Evolutionary conservation across 1,139 yeast genomes (phyloP).

Genomic region (Lodderomyces parapsilosis): DNA sequence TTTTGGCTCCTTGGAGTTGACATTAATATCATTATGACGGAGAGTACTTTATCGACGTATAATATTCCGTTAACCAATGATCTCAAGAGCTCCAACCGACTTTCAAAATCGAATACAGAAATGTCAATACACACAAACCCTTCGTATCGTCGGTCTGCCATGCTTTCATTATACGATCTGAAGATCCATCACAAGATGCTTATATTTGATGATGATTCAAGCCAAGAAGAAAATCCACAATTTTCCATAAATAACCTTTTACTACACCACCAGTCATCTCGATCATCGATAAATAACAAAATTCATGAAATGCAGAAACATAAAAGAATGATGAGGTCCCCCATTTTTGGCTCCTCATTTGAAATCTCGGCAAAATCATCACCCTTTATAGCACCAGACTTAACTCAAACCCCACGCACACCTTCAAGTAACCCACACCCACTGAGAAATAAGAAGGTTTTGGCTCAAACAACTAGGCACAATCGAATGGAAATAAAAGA

Average conservation of each 20-base stretch:
- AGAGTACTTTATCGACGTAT: conserved; percentile 21
- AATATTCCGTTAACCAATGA: conserved; percentile 31
- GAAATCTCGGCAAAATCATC: conserved; percentile 6
- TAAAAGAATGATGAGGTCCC: conserved; percentile 13
- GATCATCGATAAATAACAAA: conserved; percentile 34
- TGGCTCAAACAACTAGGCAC: conserved; percentile 20
- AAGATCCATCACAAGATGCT: conserved; percentile 35
- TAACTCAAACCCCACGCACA: background rate
- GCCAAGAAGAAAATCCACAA: conserved; percentile 38
- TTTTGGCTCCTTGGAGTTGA: conserved; percentile 33
- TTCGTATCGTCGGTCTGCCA: conserved; percentile 53
- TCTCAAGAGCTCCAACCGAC: conserved; percentile 18
- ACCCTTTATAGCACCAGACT: background rate
- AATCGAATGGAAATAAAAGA: conserved; percentile 44
- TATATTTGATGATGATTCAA: conserved; percentile 26
- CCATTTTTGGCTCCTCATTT: conserved; percentile 8
- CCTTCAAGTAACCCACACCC: conserved; percentile 8
- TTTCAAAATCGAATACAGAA: conserved; percentile 38
- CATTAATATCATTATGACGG: conserved; percentile 19
- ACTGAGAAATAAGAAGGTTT: conserved; percentile 4
- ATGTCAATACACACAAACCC: conserved; percentile 49
- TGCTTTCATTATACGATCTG: conserved; percentile 51
- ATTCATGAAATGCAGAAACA: conserved; percentile 22
- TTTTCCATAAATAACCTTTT: conserved; percentile 39
- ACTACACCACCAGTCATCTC: conserved; percentile 42